Base-by-base conservation (phyloP, 2,329 filamentous ascomycete genomes). In the Trichoderma sp. region DNA sequence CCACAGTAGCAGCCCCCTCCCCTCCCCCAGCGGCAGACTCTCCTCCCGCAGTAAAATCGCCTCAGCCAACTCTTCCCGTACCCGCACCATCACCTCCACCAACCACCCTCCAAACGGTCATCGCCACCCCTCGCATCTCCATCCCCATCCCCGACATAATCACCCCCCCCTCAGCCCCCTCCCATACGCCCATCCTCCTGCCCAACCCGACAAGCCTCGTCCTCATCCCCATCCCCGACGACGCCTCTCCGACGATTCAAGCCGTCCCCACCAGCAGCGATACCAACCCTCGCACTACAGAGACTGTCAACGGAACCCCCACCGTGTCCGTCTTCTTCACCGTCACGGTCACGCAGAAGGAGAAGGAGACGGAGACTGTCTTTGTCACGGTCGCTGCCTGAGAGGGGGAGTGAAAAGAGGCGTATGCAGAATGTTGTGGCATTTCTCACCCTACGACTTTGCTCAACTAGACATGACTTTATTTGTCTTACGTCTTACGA, bases 261-360 rank as follows among this genome's bases (percentile, higher is more conserved):
- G 65, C 39, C 18, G 14, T 65, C 49, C 26, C 54, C 3, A 51
- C 32, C 68, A 46, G 14, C 68, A 46, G 14, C 46, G 59, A 46
- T n/a, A 26, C 34, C 21, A 51, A 59, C 11, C 66, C 60, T 51
- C 32, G 34, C 32, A 73, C 74, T 4, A 74, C 76, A 6, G 74
- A 76, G 0, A 63, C 68, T 6, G 54, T 77, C 24, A 72, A 76
- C 37, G 78, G 78, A 4, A 75, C 74, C n/a, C 76, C 77, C 2
- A 80, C 79, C 11, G 77, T 80, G 39, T 79, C 78, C 1, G 72
- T 80, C 13, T 78, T 74, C 69, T 73, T 80, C 32, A 81, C 80
- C 5, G 77, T 81, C 2, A 81, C 80, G 5, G 75, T 78, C 30
- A 80, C 79, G 24, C 73, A 78, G 2, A 76, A 74, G 61, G 74